Conservation (phyloP, 257 asterid species). For the Solanum clarkiae region DNA sequence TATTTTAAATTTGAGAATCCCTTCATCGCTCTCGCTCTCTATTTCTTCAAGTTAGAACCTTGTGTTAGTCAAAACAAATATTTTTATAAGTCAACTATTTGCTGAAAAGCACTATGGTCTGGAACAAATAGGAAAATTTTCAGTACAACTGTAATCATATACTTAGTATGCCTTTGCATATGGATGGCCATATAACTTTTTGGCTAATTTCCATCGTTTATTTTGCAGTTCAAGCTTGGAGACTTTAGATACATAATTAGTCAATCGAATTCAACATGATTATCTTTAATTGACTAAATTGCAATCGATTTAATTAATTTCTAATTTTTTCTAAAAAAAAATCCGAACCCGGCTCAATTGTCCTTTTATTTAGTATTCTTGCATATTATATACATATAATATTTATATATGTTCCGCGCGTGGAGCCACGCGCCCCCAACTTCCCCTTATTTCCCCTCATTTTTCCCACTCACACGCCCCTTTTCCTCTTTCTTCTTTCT, state of each 20-base stretch:
- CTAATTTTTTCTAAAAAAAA: too few relatives aligned
- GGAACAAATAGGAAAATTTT: not conserved
- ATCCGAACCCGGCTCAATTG: too few relatives aligned
- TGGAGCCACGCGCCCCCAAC: too few relatives aligned
- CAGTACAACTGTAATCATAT: not conserved
- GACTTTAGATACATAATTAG: constrained; percentile 9
- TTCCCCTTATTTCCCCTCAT: too few relatives aligned
- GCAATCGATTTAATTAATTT: too few relatives aligned
- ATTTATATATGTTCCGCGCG: too few relatives aligned
- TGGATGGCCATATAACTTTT: not conserved
- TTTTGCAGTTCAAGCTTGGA: constrained; percentile 13
- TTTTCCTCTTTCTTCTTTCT: too few relatives aligned
- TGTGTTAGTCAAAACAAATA: not conserved
- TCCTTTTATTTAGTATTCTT: too few relatives aligned
- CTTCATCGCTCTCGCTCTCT: not conserved
- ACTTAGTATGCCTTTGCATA: not conserved
- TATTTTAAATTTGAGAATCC: not conserved
- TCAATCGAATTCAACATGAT: too few relatives aligned
- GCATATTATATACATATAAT: too few relatives aligned
- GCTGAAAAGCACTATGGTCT: not conserved
- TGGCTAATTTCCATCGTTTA: not conserved
- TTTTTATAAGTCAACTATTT: not conserved
- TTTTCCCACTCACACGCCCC: too few relatives aligned
- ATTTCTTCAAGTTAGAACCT: not conserved
- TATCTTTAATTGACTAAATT: too few relatives aligned